These are phyloP conservation scores for Scedosporium dehoogii DNA, from an alignment of 2,329 filamentous ascomycete species.

Conservation along the genomic window DNA sequence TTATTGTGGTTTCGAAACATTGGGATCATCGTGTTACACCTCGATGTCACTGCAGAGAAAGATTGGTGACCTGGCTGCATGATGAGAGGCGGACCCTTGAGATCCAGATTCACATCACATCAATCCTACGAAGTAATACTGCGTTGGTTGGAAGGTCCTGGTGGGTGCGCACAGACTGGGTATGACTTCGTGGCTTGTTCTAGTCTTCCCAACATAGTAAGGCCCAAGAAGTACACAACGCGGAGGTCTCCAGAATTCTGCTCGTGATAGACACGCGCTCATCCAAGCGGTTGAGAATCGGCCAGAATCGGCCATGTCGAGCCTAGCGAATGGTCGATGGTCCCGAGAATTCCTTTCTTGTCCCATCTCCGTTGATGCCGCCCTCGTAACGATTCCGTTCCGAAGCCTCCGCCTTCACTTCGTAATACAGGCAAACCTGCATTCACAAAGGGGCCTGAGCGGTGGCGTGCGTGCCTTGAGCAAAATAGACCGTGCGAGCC, in stretches of 20 bases:
- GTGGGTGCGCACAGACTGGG: neutral
- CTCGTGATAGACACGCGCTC: too few species aligned
- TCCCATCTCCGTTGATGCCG: neutral
- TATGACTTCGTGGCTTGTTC: neutral
- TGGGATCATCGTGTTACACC: neutral
- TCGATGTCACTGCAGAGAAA: neutral
- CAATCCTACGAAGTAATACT: neutral
- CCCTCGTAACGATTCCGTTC: neutral
- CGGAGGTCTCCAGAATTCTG: too few species aligned
- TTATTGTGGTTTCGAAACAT: neutral
- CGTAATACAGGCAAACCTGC: too few species aligned
- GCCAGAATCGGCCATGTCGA: too few species aligned
- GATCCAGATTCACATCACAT: neutral
- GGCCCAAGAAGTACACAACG: too few species aligned
- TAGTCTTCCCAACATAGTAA: too few species aligned
- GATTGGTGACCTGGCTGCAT: neutral
- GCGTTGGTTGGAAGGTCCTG: neutral
- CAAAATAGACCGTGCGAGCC: too few species aligned
- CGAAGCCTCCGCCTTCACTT: too few species aligned
- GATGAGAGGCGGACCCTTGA: neutral
- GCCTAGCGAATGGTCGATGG: too few species aligned
- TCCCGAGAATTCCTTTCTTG: neutral
- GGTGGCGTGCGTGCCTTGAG: neutral
- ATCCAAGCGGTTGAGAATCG: too few species aligned
- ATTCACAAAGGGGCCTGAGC: neutral